These are phyloP conservation scores for Candida taoyuanica DNA, from an alignment of 805 yeast species.

Conservation along the genomic window DNA sequence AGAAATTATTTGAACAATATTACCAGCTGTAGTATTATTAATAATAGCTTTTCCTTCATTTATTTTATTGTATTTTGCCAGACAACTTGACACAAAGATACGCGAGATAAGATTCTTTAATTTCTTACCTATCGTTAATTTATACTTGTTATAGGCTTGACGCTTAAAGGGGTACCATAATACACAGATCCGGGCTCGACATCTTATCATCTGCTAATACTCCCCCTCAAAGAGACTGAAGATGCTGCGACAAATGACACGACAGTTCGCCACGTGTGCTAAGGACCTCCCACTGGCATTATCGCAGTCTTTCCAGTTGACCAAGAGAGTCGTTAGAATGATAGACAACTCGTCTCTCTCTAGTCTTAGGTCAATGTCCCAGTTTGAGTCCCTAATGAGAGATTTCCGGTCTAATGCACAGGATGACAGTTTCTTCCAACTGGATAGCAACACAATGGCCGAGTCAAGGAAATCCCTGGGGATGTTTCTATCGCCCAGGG, in stretches of 20 bases:
- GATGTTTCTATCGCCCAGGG: constrained; percentile 5
- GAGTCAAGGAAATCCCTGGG: not conserved
- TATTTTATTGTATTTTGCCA: no score
- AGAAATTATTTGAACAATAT: not conserved
- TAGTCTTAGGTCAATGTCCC: not conserved
- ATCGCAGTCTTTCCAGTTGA: constrained; percentile 2
- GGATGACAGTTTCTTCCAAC: constrained; percentile 4
- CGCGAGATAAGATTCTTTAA: no score
- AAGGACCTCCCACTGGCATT: no score
- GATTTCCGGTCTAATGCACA: constrained; percentile 4
- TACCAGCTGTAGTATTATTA: not conserved
- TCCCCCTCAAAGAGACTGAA: no score
- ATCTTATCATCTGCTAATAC: no score
- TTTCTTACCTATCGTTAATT: no score
- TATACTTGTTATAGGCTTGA: no score
- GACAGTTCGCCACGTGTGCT: no score
- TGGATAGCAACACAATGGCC: not conserved
- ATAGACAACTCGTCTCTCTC: not conserved
- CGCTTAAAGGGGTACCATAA: no score
- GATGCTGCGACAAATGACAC: no score
- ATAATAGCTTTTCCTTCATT: not conserved
- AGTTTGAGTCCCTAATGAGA: constrained; percentile 2
- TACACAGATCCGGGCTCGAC: no score
- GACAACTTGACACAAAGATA: no score
- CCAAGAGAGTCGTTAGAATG: not conserved